A percentile compares a stretch with the other conserved stretches of the same genome.
Evolutionary conservation across 2,329 filamentous ascomycete species (phyloP).

Genomic region (Apiospora rasikravindrae): DNA sequence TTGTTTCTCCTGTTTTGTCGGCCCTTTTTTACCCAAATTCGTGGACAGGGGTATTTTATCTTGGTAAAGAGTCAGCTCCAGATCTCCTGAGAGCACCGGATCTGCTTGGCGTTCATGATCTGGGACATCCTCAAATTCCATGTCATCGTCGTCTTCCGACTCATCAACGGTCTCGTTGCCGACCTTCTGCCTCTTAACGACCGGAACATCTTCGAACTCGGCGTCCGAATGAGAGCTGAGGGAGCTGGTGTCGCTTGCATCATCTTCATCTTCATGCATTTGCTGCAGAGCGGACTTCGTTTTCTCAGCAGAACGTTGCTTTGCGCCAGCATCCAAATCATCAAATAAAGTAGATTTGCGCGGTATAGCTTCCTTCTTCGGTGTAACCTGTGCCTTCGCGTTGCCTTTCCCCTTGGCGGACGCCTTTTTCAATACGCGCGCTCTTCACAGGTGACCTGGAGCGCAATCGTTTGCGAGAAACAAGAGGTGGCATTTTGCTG

Average conservation of each 20-base stretch:
- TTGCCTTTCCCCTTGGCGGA: conserved; percentile 34
- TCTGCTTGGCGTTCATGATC: conserved; percentile 48
- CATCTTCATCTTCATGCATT: conserved; percentile 50
- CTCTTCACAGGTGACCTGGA: conserved; percentile 48
- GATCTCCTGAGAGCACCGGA: conserved; percentile 63
- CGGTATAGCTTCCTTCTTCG: conserved; percentile 35
- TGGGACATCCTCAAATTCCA: conserved; percentile 66
- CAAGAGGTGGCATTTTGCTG: conserved; percentile 67
- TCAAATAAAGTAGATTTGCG: conserved; percentile 66
- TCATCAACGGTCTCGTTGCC: conserved; percentile 37
- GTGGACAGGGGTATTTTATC: conserved; percentile 67
- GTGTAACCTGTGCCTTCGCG: conserved; percentile 32
- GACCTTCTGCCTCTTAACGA: conserved; percentile 47
- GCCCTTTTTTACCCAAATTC: conserved; percentile 77
- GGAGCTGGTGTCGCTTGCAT: conserved; percentile 51
- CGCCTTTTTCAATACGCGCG: conserved; percentile 37
- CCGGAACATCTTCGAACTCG: conserved; percentile 60
- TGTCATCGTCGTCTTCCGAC: conserved; percentile 65
- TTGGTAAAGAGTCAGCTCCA: conserved; percentile 73
- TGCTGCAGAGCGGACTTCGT: conserved; percentile 48
- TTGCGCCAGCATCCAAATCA: conserved; percentile 59
- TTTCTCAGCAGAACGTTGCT: conserved; percentile 49
- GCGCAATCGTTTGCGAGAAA: conserved; percentile 70
- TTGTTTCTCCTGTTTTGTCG: conserved; percentile 81
- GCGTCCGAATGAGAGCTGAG: conserved; percentile 61